Conservation (phyloP, 2,329 filamentous ascomycete species). For the Neonectria sp. region DNA sequence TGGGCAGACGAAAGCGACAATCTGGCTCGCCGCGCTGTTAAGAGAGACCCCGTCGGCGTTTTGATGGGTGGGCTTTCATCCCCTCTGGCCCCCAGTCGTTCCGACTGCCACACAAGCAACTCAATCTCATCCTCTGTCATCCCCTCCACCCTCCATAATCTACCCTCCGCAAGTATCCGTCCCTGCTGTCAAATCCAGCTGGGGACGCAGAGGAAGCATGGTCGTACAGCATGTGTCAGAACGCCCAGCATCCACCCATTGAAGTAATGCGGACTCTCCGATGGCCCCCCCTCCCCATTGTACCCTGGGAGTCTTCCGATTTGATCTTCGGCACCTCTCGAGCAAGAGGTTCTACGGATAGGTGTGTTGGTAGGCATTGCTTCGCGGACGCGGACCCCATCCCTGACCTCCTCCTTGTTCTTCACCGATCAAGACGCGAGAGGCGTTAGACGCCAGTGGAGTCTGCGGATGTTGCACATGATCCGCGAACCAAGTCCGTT, state of each 20-base stretch:
- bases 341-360: conserved; percentile 30
- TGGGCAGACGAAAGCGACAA: not conserved
- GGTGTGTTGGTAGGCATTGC: conserved; percentile 40
- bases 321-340: conserved; percentile 41
- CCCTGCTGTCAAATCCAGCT: conserved; percentile 31
- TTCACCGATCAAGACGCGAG: conserved; percentile 41
- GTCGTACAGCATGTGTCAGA: conserved; percentile 42
- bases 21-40: conserved; percentile 14
- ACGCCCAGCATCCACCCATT: conserved; percentile 33
- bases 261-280: conserved; percentile 26
- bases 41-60: conserved; percentile 6
- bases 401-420: conserved; percentile 30
- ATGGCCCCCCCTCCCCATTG: conserved; percentile 21
- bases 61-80: conserved; percentile 6
- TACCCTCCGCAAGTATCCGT: conserved; percentile 27
- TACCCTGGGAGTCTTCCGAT: conserved; percentile 27
- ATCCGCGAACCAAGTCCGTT: conserved; percentile 46
- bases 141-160: conserved; percentile 6
- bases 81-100: conserved; percentile 17
- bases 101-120: conserved; percentile 31
- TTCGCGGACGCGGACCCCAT: conserved; percentile 13
- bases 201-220: conserved; percentile 27
- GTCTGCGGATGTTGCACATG: conserved; percentile 51
- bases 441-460: conserved; percentile 52
- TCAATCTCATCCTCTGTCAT: conserved; percentile 10